phyloP scores from a whole-genome alignment of 2,329 filamentous ascomycete genomes.

The Seiridium unicorne region DNA sequence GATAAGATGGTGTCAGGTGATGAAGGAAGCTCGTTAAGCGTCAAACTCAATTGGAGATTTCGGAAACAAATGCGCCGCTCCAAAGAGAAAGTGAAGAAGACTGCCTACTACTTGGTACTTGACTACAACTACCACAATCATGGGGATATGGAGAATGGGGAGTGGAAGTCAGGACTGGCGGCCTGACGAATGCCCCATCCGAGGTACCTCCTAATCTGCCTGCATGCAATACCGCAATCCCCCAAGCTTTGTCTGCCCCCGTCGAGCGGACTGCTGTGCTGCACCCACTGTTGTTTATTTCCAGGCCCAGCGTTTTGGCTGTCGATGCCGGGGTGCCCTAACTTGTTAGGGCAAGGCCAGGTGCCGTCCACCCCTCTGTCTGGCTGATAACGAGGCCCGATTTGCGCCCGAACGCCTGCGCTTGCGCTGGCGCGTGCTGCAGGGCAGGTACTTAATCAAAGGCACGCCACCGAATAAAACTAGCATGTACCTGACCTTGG shows the following conservation, averaged over 20 bases:
- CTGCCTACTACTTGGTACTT: too few relatives aligned
- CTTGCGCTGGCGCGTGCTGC: not conserved
- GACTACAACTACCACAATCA: too few relatives aligned
- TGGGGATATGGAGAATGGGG: too few relatives aligned
- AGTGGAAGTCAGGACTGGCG: too few relatives aligned
- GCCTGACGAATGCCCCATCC: too few relatives aligned
- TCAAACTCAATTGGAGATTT: not conserved
- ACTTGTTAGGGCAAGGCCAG: constrained; percentile 2
- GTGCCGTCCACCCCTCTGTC: not conserved
- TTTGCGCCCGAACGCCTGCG: constrained; percentile 5
- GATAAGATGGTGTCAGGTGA: constrained; percentile 4
- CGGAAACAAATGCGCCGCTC: too few relatives aligned
- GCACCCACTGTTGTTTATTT: not conserved
- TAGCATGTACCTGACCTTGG: constrained; percentile 1
- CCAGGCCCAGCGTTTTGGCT: not conserved
- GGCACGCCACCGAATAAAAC: constrained; percentile 7
- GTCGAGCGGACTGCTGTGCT: not conserved
- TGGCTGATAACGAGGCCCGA: constrained; percentile 6
- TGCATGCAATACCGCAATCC: not conserved
- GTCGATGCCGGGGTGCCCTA: not conserved
- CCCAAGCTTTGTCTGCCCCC: not conserved
- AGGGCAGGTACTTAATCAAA: constrained; percentile 3
- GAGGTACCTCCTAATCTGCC: too few relatives aligned
- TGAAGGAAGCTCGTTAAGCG: not conserved
- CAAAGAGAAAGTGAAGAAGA: too few relatives aligned